These are phyloP conservation scores for Knufia fluminis DNA, from an alignment of 2,329 filamentous ascomycete species.

Conservation along the genomic window DNA sequence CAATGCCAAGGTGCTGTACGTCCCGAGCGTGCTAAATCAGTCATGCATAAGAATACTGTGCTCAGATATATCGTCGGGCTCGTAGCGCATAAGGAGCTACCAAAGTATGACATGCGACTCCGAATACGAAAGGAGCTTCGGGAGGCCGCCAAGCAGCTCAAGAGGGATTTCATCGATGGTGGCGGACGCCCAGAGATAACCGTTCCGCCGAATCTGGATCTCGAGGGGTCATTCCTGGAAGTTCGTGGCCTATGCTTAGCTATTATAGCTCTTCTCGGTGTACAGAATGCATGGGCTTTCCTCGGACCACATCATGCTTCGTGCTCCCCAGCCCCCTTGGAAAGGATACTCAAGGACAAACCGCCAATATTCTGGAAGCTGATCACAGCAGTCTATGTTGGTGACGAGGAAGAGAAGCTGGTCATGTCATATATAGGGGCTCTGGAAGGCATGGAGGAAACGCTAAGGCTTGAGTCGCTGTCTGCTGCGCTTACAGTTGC, in stretches of 20 bases:
- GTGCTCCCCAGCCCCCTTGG: not conserved
- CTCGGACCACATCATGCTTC: not conserved
- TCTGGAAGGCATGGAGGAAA: not conserved
- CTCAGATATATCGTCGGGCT: not conserved
- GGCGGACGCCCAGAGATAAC: not conserved
- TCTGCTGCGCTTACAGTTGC: not conserved
- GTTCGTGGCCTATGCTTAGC: not conserved
- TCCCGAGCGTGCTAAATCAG: not conserved
- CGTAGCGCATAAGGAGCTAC: not conserved
- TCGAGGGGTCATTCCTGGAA: not conserved
- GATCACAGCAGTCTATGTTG: not conserved
- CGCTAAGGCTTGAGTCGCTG: not conserved
- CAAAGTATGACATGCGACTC: not conserved
- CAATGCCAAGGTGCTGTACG: not conserved
- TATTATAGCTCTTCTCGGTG: not conserved
- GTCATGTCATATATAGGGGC: too few relatives aligned
- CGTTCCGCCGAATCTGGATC: not conserved
- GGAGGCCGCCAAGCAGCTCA: not conserved
- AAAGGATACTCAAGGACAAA: not conserved
- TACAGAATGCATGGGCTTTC: not conserved
- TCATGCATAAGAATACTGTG: not conserved
- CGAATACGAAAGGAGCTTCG: not conserved
- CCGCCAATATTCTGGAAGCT: not conserved
- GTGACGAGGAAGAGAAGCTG: too few relatives aligned
- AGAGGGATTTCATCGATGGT: not conserved